Percentiles rank a stretch among this genome's conserved stretches.
phyloP scores from a whole-genome alignment of 192 early-diverging fungal species.

The Coemansia sp. region DNA sequence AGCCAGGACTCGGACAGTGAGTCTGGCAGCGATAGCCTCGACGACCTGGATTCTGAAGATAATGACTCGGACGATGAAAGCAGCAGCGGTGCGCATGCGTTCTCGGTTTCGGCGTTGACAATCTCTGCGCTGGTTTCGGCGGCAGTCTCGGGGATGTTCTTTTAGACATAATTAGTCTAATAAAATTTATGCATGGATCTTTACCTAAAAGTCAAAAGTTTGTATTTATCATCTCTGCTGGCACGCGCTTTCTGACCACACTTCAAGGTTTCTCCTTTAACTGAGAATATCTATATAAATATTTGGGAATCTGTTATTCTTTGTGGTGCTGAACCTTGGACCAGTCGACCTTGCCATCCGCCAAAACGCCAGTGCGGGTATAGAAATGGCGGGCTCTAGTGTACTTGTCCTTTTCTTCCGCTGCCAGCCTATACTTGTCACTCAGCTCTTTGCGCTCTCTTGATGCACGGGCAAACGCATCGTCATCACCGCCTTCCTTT shows the following conservation, averaged over 20 bases:
- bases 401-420: constrained; percentile 57
- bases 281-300: background rate
- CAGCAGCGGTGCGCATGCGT: constrained; percentile 6
- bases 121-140: constrained; percentile 7
- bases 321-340: constrained; percentile 23
- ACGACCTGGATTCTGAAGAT: constrained; percentile 9
- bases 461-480: constrained; percentile 30
- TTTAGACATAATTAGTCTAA: background rate
- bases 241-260: too few species aligned
- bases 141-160: constrained; percentile 4
- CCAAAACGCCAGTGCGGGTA: constrained; percentile 48
- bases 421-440: constrained; percentile 35
- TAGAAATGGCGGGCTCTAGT: constrained; percentile 54
- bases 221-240: too few species aligned
- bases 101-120: background rate
- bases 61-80: background rate
- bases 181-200: background rate
- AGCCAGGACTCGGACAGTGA: constrained; percentile 8
- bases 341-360: constrained; percentile 43
- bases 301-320: background rate
- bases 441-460: constrained; percentile 32
- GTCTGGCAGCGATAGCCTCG: background rate
- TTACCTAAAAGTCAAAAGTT: too few species aligned
- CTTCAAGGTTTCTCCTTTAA: too few species aligned
- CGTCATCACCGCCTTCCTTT: constrained; percentile 35